Evolutionary conservation across 192 early-diverging fungal genomes (phyloP).

Genomic region (Backusella macrospora): DNA sequence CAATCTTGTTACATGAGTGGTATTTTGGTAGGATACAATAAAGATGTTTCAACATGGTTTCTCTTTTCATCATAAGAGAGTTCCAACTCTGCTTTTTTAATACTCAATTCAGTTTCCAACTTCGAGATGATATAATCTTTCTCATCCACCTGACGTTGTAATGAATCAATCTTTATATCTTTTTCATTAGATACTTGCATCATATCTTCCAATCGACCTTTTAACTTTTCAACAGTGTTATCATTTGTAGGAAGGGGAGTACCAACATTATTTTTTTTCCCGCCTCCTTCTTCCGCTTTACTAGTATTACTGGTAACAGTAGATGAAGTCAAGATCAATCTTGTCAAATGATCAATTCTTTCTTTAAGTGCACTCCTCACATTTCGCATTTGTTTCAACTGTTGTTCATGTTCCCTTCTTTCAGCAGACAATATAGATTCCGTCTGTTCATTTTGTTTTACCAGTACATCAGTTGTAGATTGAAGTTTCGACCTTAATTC

Average conservation of each 20-base stretch:
- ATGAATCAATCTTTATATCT: conserved; percentile 18
- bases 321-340: conserved; percentile 74
- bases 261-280: not conserved
- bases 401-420: conserved; percentile 52
- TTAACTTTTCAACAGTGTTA: too few species aligned
- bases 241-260: too few species aligned
- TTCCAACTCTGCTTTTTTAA: conserved; percentile 42
- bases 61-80: too few species aligned
- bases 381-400: conserved; percentile 54
- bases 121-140: conserved; percentile 9
- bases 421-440: conserved; percentile 40
- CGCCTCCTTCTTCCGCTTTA: not conserved
- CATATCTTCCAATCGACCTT: not conserved
- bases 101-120: conserved; percentile 46
- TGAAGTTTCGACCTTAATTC: conserved; percentile 70
- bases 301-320: conserved; percentile 46
- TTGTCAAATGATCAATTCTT: conserved; percentile 82
- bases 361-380: conserved; percentile 78
- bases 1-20: too few species aligned
- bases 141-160: conserved; percentile 5
- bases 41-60: too few species aligned
- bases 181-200: conserved; percentile 23
- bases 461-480: conserved; percentile 57
- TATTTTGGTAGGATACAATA: too few species aligned
- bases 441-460: conserved; percentile 56